phyloP scores from a whole-genome alignment of 2,329 filamentous ascomycete species.

The Fusarium chlamydosporum region DNA sequence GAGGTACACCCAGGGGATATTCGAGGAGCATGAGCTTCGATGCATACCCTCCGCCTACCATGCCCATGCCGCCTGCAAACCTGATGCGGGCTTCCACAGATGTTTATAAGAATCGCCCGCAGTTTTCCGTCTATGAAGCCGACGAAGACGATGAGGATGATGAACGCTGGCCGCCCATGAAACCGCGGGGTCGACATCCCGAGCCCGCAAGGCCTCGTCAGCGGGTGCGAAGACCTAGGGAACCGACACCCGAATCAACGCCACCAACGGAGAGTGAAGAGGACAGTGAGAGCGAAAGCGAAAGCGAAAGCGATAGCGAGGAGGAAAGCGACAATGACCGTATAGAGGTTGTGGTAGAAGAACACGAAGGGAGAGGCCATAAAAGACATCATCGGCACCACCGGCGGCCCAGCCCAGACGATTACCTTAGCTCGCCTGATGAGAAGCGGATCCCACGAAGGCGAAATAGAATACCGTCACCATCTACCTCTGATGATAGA shows the following conservation, averaged over 20 bases:
- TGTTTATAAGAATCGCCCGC: conserved; percentile 51
- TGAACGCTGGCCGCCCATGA: conserved; percentile 36
- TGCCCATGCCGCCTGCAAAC: conserved; percentile 50
- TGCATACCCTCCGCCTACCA: conserved; percentile 48
- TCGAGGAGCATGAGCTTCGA: conserved; percentile 52
- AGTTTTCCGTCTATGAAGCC: conserved; percentile 49
- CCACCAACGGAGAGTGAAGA: conserved; percentile 37
- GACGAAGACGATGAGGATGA: conserved; percentile 47
- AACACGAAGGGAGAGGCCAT: conserved; percentile 50
- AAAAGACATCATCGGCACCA: conserved; percentile 35
- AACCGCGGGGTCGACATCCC: conserved; percentile 41
- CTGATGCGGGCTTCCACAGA: conserved; percentile 52
- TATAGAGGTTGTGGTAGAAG: conserved; percentile 49
- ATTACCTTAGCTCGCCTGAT: conserved; percentile 48
- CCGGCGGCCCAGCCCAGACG: conserved; percentile 48
- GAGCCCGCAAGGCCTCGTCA: conserved; percentile 39
- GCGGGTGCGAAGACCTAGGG: conserved; percentile 35
- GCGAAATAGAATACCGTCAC: conserved; percentile 42
- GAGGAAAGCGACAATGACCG: conserved; percentile 33
- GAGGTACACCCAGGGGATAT: conserved; percentile 50
- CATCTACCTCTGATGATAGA: conserved; percentile 48
- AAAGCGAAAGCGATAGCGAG: conserved; percentile 29
- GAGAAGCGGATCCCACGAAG: conserved; percentile 46
- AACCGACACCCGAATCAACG: conserved; percentile 42
- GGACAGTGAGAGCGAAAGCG: conserved; percentile 31